Conservation (phyloP, 805 yeast species). For the Saccharomyces paradoxus region DNA sequence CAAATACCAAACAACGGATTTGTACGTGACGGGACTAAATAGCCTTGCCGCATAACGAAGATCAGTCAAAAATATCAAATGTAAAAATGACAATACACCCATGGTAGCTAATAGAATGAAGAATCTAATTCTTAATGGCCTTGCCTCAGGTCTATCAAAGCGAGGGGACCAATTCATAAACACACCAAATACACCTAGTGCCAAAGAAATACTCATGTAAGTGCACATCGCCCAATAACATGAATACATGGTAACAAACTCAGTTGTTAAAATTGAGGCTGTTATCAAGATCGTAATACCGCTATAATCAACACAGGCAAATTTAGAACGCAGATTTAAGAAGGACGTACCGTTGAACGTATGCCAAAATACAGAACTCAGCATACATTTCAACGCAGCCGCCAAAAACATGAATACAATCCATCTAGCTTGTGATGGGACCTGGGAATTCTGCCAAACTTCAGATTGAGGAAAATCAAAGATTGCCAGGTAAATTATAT, state of each 20-base stretch:
- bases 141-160: constrained; percentile 81
- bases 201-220: constrained; percentile 52
- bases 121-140: constrained; percentile 71
- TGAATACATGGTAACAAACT: constrained; percentile 61
- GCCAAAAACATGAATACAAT: constrained; percentile 56
- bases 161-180: constrained; percentile 84
- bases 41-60: constrained; percentile 41
- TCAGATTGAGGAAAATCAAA: constrained; percentile 57
- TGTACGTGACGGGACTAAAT: constrained; percentile 56
- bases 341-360: constrained; percentile 75
- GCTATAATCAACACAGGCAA: constrained; percentile 91
- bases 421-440: constrained; percentile 25
- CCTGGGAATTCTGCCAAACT: constrained; percentile 41
- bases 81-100: constrained; percentile 58
- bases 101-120: constrained; percentile 69
- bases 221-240: constrained; percentile 16
- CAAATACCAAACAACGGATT: constrained; percentile 66
- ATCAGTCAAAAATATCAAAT: constrained; percentile 50
- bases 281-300: constrained; percentile 89
- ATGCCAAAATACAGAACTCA: constrained; percentile 84
- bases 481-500: constrained; percentile 48
- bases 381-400: constrained; percentile 69
- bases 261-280: constrained; percentile 80
- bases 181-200: constrained; percentile 67
- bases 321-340: constrained; percentile 52